Evolutionary conservation across 345 rosid species (phyloP), one percentile per base, ranked within the genome.

Genomic region (Citrus sp.): DNA sequence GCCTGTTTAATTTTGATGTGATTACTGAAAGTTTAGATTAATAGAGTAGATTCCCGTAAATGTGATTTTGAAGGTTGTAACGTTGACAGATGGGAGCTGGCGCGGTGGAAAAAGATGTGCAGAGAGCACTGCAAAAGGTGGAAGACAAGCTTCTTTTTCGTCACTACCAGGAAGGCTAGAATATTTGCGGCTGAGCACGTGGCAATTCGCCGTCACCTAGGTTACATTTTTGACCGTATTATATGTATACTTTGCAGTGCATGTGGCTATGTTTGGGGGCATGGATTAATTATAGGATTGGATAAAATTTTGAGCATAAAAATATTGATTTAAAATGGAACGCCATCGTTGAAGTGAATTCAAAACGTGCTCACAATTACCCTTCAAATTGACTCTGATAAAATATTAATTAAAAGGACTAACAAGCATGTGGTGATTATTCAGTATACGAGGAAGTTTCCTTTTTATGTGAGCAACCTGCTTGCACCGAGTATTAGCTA

Each of bases 81-180:
- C 9, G 55, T 0, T 67, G 80, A 80, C 40, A 92, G 97, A 82
- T 85, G 30, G 84, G 70, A 80, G 92, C 80, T 32, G 91, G 68
- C 65, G 87, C 84, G 59, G 78, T 89, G 54, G 89, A 89, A 74
- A 75, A 79, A 19, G 88, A 59, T 49, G 86, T 92, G 65, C 79
- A 81, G 51, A 73, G 67, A 72, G 78, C 84, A 30, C 82, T 93
- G 30, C 78, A 78, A 2, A 89, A 88, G 73, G 83, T 72, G 58
- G 88, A 88, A 76, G 32, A 84, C 89, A 78, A 87, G 34, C 76
- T 76, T 58, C 81, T 55, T 2, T 59, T 73, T 49, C 42, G 55
- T 35, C 56, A 35, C 70, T 0, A 13, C 51, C 85, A 66, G 34
- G 80, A 83, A 79, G 70, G 74, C 74, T 72, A 68, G 73, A 27